These are phyloP conservation scores for Emiliania huxleyi DNA, from an alignment of 78 protist genomes.

Conservation along the genomic window DNA sequence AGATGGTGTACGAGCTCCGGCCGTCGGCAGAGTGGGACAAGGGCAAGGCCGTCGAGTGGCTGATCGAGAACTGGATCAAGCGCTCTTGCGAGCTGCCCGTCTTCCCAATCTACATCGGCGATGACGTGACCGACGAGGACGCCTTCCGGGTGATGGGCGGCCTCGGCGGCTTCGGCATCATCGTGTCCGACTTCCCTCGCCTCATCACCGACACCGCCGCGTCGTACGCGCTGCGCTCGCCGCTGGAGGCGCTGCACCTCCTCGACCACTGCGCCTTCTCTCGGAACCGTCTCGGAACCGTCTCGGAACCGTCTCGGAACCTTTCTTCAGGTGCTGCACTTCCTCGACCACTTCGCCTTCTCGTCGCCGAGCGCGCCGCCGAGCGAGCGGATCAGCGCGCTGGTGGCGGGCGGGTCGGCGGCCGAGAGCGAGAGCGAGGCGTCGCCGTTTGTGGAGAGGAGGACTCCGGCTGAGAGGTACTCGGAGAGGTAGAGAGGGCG, in stretches of 20 bases:
- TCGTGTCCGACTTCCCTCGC: background rate
- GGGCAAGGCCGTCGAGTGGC: conserved; percentile 4
- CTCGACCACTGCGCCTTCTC: background rate
- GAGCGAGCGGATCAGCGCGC: too few species aligned
- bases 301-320: too few species aligned
- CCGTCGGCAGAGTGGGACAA: background rate
- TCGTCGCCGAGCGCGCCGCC: too few species aligned
- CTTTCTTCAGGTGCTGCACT: too few species aligned
- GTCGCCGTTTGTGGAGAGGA: too few species aligned
- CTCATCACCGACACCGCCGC: background rate
- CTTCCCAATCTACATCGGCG: background rate
- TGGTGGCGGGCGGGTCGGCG: too few species aligned
- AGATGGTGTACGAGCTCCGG: conserved; percentile 18
- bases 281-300: too few species aligned
- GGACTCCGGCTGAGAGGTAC: too few species aligned
- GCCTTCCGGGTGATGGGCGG: background rate
- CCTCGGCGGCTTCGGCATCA: background rate
- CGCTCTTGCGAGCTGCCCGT: background rate
- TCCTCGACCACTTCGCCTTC: too few species aligned
- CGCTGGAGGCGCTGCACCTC: background rate
- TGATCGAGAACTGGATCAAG: background rate
- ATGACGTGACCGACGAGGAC: conserved; percentile 6
- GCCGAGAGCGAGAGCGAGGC: too few species aligned
- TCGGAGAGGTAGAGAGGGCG: too few species aligned
- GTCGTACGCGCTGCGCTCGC: background rate